Conservation (phyloP, 495 filamentous ascomycete species). For the Parathielavia hyrcaniae region DNA sequence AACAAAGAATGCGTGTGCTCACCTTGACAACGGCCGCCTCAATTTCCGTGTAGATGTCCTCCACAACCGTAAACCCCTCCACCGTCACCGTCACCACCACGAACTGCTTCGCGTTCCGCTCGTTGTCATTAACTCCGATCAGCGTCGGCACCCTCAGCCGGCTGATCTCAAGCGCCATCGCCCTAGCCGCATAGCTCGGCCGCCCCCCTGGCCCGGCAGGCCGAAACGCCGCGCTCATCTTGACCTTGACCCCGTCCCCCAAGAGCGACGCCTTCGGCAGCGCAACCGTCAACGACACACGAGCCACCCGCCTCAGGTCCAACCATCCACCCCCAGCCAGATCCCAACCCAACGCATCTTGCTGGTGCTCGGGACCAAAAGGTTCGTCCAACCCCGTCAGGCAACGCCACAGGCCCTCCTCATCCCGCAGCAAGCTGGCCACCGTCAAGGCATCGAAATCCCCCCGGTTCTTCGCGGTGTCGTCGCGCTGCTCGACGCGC, state of each 20-base stretch:
- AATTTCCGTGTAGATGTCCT: slow-evolving; percentile 43
- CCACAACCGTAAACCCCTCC: slow-evolving; percentile 34
- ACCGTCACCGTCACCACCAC: slow-evolving; percentile 50
- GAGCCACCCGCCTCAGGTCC: slow-evolving; percentile 27
- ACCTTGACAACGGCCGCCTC: slow-evolving; percentile 50
- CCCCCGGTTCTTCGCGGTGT: too few species aligned
- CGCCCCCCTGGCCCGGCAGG: neutral
- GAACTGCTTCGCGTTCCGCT: slow-evolving; percentile 53
- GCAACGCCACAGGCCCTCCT: neutral
- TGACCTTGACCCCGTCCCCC: slow-evolving; percentile 43
- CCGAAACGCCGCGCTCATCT: slow-evolving; percentile 33
- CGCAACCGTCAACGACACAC: slow-evolving; percentile 36
- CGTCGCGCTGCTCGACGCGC: slow-evolving; percentile 20
- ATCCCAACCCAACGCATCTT: neutral
- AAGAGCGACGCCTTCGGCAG: slow-evolving; percentile 52
- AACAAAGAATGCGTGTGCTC: neutral
- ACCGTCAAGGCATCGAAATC: neutral
- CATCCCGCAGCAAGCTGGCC: slow-evolving; percentile 8
- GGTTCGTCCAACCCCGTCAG: slow-evolving; percentile 2
- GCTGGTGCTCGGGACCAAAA: too few species aligned
- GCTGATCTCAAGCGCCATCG: slow-evolving; percentile 29
- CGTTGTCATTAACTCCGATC: slow-evolving; percentile 56
- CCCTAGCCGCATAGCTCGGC: slow-evolving; percentile 26
- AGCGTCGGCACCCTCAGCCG: slow-evolving; percentile 52
- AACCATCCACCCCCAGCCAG: slow-evolving; percentile 15